These are phyloP conservation scores for Aspergillus ustus DNA, from an alignment of 2,329 filamentous ascomycete species.

Conservation along the genomic window DNA sequence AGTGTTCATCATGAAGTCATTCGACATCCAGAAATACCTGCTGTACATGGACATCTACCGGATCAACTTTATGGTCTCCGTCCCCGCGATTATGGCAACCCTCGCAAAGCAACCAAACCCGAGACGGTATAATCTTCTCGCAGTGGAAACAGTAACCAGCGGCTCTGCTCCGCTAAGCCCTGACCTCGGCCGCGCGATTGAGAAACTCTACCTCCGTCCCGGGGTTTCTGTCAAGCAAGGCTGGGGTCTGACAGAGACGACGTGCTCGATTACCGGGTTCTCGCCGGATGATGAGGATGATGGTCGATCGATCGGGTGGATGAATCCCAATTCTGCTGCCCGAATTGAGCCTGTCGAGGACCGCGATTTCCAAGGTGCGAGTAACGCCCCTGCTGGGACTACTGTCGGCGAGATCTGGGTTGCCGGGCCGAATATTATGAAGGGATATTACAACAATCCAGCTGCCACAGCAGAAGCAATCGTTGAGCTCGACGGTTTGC, in stretches of 20 bases:
- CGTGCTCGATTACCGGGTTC: constrained; percentile 6
- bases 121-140: background rate
- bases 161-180: constrained; percentile 16
- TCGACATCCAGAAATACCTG: constrained; percentile 2
- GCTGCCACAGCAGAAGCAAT: background rate
- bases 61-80: constrained; percentile 10
- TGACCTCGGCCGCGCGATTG: constrained; percentile 7
- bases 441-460: background rate
- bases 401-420: constrained; percentile 5
- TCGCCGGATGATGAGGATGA: constrained; percentile 12
- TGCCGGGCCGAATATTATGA: background rate
- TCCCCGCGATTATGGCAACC: background rate
- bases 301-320: background rate
- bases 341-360: constrained; percentile 7
- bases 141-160: constrained; percentile 10
- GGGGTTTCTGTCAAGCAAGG: background rate
- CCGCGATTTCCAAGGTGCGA: constrained; percentile 9
- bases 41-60: constrained; percentile 10
- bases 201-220: constrained; percentile 11
- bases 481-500: constrained; percentile 1
- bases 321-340: constrained; percentile 11
- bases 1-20: constrained; percentile 19
- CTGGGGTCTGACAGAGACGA: constrained; percentile 1
- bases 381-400: background rate
- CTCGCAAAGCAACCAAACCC: constrained; percentile 8